Base-by-base conservation (phyloP, 2,329 filamentous ascomycete genomes). In the Phyllosticta citribraziliensis region DNA sequence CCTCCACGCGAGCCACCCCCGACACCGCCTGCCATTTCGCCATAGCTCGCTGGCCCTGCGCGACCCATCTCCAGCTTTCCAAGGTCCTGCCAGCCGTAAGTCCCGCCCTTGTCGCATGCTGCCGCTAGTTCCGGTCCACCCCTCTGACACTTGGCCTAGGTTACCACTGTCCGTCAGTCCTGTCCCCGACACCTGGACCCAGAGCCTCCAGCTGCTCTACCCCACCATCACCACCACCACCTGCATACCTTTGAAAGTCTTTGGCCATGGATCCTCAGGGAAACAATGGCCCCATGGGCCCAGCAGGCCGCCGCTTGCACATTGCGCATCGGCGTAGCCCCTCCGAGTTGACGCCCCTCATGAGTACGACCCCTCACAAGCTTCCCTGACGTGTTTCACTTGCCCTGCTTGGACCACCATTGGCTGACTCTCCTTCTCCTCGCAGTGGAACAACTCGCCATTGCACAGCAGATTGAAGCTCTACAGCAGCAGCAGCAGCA, bases 401-500 rank as follows among this genome's bases (percentile, higher is more conserved):
- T 20, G 50, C 53, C 22, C 22, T 58, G 57, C 20, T 84, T 76
- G 69, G 60, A 14, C 55, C 20, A 35, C 14, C 25, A 35, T 40
- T 63, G 62, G 27, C 57, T 66, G 66, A 70, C 73, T 30, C 17
- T 22, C 51, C 30, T 64, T 56, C 14, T 52, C 19, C 12, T 27
- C 27, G 27, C 69, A 96, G 92, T 97, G 89, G 93, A 97, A 81
- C 92, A 97, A 83, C 85, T 96, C 73, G 91, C 91, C 73, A 92
- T 97, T 74, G 92, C 96, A 79, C 93, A 97, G 80, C 93, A 97
- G 78, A 97, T 97, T 72, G 93, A 97, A 78, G 84, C 95, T 73
- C 83, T 97, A 71, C 93, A 97, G 79, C 91, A 96, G 75, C 94
- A 97, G 75, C 94, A 97, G 75, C 92, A 97, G 76, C 92, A 97